Percentiles rank a stretch among this genome's conserved stretches.
Conservation (phyloP, 768 basidiomycete genomes). For the Auricularia sp. region DNA sequence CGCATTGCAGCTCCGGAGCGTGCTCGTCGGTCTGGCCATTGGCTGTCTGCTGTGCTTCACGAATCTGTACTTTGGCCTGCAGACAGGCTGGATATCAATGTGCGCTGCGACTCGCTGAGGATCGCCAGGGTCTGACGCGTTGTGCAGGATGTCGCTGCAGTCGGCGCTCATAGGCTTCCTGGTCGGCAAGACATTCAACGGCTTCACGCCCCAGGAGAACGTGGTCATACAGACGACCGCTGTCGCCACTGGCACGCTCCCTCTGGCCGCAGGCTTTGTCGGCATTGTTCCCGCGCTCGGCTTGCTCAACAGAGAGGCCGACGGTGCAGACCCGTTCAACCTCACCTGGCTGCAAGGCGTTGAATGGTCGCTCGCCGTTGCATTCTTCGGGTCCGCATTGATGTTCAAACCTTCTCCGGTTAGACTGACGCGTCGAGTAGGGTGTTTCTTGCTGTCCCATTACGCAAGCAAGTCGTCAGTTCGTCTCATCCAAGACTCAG, state of each 20-base stretch:
- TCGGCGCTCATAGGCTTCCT: constrained; percentile 86
- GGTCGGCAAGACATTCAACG: constrained; percentile 42
- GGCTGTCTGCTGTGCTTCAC: constrained; percentile 87
- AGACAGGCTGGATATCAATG: constrained; percentile 89
- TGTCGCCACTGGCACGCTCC: constrained; percentile 72
- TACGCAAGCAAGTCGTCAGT: constrained; percentile 87
- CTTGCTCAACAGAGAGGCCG: constrained; percentile 60
- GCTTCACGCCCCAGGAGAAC: constrained; percentile 84
- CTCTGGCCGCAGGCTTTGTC: constrained; percentile 70
- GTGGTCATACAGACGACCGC: constrained; percentile 93
- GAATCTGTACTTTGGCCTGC: constrained; percentile 79
- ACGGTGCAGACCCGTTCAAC: constrained; percentile 67
- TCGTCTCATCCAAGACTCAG: neutral
- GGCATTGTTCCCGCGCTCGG: constrained; percentile 88
- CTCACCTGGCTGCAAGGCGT: constrained; percentile 67
- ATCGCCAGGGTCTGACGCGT: constrained; percentile 8
- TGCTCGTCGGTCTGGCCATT: constrained; percentile 68
- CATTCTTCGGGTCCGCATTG: constrained; percentile 72
- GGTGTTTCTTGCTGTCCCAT: constrained; percentile 91
- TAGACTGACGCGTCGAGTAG: constrained; percentile 26
- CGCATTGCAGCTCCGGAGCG: constrained; percentile 39
- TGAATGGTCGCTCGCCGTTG: constrained; percentile 82
- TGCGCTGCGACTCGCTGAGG: constrained; percentile 24
- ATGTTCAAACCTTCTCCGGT: neutral
- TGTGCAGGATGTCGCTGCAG: constrained; percentile 83